Percentiles rank a stretch among this genome's conserved stretches.
phyloP scores from a whole-genome alignment of 768 basidiomycete genomes.

The Tylopilus rubrobrunneus region DNA sequence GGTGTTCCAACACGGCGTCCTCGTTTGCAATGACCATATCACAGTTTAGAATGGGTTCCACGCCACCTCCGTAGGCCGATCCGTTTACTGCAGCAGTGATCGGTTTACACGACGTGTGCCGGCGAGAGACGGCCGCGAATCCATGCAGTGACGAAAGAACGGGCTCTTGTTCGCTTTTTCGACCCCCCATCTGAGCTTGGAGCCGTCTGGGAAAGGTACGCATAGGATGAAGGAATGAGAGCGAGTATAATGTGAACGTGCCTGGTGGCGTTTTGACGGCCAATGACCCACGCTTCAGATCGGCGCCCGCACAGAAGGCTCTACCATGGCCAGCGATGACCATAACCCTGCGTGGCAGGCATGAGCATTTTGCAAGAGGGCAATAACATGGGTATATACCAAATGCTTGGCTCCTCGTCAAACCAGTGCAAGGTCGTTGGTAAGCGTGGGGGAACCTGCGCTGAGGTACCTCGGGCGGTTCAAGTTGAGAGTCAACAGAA shows the following conservation, averaged over 20 bases:
- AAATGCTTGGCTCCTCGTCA: constrained; percentile 65
- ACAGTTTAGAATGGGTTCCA: constrained; percentile 70
- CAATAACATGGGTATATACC: constrained; percentile 40
- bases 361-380: background rate
- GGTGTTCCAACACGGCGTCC: constrained; percentile 50
- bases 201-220: constrained; percentile 49
- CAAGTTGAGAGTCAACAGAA: constrained; percentile 60
- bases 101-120: constrained; percentile 56
- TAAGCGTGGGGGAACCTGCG: constrained; percentile 64
- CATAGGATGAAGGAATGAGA: background rate
- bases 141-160: constrained; percentile 45
- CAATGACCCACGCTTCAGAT: constrained; percentile 60
- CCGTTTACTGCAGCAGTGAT: constrained; percentile 80
- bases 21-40: constrained; percentile 70
- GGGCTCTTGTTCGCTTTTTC: constrained; percentile 41
- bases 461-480: constrained; percentile 69
- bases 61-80: constrained; percentile 64
- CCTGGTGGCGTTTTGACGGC: background rate
- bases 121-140: constrained; percentile 71
- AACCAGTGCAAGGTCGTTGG: constrained; percentile 66
- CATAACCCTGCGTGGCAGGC: constrained; percentile 50
- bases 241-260: background rate
- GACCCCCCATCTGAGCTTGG: constrained; percentile 42
- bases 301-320: constrained; percentile 76
- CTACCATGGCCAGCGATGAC: constrained; percentile 73